These are phyloP conservation scores for Tulasnella sp. DNA, from an alignment of 768 basidiomycete species.

Conservation along the genomic window DNA sequence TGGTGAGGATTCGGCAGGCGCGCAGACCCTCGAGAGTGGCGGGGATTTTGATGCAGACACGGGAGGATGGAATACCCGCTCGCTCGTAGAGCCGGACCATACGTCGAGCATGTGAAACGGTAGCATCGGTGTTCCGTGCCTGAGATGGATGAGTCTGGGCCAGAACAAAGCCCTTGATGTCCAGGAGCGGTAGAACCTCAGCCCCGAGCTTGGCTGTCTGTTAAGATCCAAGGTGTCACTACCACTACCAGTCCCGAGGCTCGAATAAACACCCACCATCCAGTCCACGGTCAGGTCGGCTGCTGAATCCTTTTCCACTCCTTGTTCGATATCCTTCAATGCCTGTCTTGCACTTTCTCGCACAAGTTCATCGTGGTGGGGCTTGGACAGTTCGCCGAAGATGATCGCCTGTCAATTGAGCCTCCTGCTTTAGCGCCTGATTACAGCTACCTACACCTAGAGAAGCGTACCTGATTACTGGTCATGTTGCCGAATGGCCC, in stretches of 20 bases:
- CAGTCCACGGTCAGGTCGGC: conserved; percentile 18
- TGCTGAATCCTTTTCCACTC: neutral
- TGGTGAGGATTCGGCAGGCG: conserved; percentile 17
- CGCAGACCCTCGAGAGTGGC: conserved; percentile 19
- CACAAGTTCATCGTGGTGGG: conserved; percentile 12
- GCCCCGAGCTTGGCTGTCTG: conserved; percentile 18
- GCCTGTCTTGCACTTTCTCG: conserved; percentile 15
- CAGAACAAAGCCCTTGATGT: conserved; percentile 11
- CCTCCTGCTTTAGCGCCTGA: neutral
- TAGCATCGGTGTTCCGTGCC: conserved; percentile 12
- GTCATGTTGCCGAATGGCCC: conserved; percentile 19
- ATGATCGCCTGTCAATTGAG: conserved; percentile 16
- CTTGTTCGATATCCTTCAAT: neutral
- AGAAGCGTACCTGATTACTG: conserved; percentile 7
- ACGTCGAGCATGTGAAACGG: conserved; percentile 18
- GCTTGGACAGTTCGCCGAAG: conserved; percentile 14
- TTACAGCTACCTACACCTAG: neutral
- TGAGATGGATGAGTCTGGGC: conserved; percentile 17
- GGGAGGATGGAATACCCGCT: conserved; percentile 12
- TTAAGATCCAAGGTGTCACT: neutral
- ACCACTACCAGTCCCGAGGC: neutral
- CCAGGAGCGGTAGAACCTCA: conserved; percentile 10
- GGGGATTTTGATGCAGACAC: conserved; percentile 23
- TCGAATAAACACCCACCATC: conserved; percentile 8
- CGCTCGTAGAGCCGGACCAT: conserved; percentile 16